Conservation (phyloP, 2,329 filamentous ascomycete species). For the Helicocarpus griseus region DNA sequence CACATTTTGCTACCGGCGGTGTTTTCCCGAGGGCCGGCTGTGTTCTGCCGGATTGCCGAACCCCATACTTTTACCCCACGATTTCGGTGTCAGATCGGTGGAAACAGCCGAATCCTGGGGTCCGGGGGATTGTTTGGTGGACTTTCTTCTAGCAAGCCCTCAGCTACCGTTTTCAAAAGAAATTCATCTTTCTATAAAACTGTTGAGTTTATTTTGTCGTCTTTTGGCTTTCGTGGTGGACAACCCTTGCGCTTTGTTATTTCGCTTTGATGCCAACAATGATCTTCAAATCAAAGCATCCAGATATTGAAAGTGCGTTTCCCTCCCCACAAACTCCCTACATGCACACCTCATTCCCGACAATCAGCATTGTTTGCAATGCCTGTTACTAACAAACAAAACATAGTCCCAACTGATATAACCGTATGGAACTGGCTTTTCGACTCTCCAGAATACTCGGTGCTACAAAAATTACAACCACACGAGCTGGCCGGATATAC, state of each 20-base stretch:
- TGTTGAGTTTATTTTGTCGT: neutral
- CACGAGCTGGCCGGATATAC: slow-evolving; percentile 42
- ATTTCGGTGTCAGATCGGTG: neutral
- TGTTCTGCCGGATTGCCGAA: neutral
- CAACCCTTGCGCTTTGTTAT: too few relatives aligned
- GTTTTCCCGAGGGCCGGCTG: neutral
- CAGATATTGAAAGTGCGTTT: neutral
- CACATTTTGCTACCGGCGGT: neutral
- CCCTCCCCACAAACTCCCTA: neutral
- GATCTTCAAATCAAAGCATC: slow-evolving; percentile 4
- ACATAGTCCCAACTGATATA: slow-evolving; percentile 42
- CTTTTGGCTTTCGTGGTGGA: neutral
- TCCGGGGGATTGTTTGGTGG: too few relatives aligned
- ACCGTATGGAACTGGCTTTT: slow-evolving; percentile 54
- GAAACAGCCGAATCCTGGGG: neutral
- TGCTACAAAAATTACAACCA: slow-evolving; percentile 30
- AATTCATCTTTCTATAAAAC: too few relatives aligned
- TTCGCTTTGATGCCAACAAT: neutral
- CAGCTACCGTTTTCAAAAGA: too few relatives aligned
- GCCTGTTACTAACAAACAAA: neutral
- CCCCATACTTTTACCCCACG: neutral
- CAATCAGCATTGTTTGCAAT: too few relatives aligned
- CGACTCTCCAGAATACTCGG: slow-evolving; percentile 41
- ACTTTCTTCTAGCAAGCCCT: too few relatives aligned
- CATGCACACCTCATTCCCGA: neutral